Evolutionary conservation across 176 grass and related monocot species (phyloP), one percentile per base, ranked within the genome.

Genomic region (Zizania latifolia): DNA sequence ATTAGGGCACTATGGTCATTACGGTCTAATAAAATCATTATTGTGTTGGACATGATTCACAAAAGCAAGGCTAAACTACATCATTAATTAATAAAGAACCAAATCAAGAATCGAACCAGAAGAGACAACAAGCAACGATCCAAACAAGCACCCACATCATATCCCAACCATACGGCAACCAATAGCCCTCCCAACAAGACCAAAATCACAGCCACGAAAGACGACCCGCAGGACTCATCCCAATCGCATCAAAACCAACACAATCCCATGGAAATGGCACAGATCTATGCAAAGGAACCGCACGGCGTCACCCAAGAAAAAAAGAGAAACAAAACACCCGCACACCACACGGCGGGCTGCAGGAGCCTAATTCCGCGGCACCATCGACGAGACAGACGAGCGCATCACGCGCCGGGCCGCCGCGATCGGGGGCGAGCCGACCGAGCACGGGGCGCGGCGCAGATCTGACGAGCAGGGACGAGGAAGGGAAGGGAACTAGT

Each of bases 381-480:
- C 32, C 35, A 13, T 36, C 71, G 71, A 22, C n/a, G n/a, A n/a
- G 24, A 57, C 32, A n/a, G 11, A 23, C 59, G 23, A 74, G 17
- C 17, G 4, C 34, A 8, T 8, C n/a, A n/a, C n/a, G 46, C 58
- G 12, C 45, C 32, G 4, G 26, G 8, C 17, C 19, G 21, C 0
- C 10, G 28, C 4, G 22, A 70, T 58, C 39, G 31, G 31, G 0
- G 2, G 46, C 0, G 17, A 36, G 46, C 39, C 22, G 3, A 15
- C 26, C 22, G 17, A 17, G 53, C 60, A 27, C 21, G 15, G 37
- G 32, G 21, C 40, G 33, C 65, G 10, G 36, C 33, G 33, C 41
- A 71, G 74, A 84, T 84, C 65, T 84, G 55, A 41, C 26, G 27
- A 1, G 17, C 4, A 4, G 28, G 50, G 71, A n/a, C 2, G 38